Base-by-base conservation (phyloP, 345 rosid species). In the Camelina neglecta region DNA sequence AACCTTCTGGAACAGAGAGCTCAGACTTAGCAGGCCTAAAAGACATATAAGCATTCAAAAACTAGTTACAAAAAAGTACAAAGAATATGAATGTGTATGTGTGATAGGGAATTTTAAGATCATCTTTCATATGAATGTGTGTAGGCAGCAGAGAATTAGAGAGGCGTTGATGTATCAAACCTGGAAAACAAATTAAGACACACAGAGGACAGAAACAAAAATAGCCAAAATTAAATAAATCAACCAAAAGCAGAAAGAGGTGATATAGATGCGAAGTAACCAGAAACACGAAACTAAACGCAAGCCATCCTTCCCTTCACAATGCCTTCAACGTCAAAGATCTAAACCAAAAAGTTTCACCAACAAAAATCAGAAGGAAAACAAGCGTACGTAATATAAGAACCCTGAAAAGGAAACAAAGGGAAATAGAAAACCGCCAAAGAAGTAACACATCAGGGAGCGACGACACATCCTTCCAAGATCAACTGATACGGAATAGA, bases 181-280 rank as follows among this genome's bases (percentile, higher is more conserved):
- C 67, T 71, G 60, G 49, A 41, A 47, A 60, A 71, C 47, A 58
- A 38, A 60, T 9, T 35, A n/a, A 33, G 39, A 4, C 31, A 44
- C 35, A 62, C 8, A 59, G 20, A 42, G 20, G 35, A 5, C 11
- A 15, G 41, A 71, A 12, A 36, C 29, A 71, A 60, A n/a, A 71
- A 21, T 45, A 31, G 13, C 56, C 15, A 20, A 59, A 18, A 59
- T 35, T 0, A 35, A 1, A 35, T 1, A 35, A 35, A 35, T 1
- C 7, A 47, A 47, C 50, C 51, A 47, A 41, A 11, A 41, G 13
- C 13, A 41, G 4, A 41, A 10, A 67, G 11, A 54, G 7, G n/a
- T 9, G 7, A 8, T 21, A 31, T 33, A 59, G 63, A 9, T 35
- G 12, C 6, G 39, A 29, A 57, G 33, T 20, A 58, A n/a, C 62